These are phyloP conservation scores for Stephania cephalantha DNA, from an alignment of 164 flowering plant species.

Conservation along the genomic window DNA sequence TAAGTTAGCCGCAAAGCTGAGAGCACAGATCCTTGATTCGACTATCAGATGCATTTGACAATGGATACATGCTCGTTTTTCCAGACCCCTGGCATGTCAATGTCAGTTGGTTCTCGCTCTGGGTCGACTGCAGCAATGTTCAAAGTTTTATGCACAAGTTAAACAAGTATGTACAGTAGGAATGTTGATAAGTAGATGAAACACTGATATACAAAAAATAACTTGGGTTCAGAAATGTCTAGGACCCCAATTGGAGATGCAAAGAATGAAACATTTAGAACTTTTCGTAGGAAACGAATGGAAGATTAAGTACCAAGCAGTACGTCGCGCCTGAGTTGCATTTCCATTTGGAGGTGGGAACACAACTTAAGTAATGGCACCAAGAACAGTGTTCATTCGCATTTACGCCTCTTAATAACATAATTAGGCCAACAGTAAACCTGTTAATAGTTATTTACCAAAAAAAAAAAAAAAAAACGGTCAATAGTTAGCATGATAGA, in stretches of 20 bases:
- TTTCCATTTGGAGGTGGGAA: conserved; percentile 76
- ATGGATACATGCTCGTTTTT: conserved; percentile 26
- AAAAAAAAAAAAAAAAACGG: conserved; percentile 32
- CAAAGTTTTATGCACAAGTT: background rate
- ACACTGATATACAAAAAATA: background rate
- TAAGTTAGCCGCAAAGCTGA: conserved; percentile 52
- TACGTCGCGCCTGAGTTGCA: conserved; percentile 52
- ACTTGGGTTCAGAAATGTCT: no score
- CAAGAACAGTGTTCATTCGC: conserved; percentile 89
- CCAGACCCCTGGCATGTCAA: conserved; percentile 66
- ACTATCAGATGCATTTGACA: conserved; percentile 33
- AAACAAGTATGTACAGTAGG: background rate
- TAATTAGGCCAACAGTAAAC: conserved; percentile 50
- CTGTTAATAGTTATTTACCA: conserved; percentile 27
- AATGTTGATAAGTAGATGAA: background rate
- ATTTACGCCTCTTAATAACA: conserved; percentile 70
- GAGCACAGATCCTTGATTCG: conserved; percentile 56
- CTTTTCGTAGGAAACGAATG: background rate
- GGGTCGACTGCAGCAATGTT: conserved; percentile 49
- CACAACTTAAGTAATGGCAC: conserved; percentile 89
- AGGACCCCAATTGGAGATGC: no score
- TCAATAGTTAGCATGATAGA: conserved; percentile 1
- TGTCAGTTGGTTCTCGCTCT: conserved; percentile 48
- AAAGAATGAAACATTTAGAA: background rate
- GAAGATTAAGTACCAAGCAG: conserved; percentile 46